phyloP scores from a whole-genome alignment of 2,329 filamentous ascomycete species.

The Penicillium capsulatum region DNA sequence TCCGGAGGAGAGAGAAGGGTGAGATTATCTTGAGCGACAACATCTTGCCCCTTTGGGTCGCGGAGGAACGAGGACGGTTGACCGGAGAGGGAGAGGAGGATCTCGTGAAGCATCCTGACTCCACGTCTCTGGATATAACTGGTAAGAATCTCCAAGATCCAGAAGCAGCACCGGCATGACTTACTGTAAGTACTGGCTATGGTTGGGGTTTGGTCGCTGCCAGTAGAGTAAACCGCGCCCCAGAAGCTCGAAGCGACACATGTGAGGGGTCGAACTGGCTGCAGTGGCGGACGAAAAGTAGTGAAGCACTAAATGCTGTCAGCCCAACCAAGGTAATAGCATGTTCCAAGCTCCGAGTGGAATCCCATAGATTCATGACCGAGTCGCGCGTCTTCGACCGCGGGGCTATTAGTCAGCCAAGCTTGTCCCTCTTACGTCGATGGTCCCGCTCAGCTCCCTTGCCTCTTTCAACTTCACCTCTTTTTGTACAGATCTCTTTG shows the following conservation, averaged over 20 bases:
- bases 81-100: slow-evolving; percentile 91
- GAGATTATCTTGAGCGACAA: slow-evolving; percentile 49
- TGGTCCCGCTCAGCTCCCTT: slow-evolving; percentile 17
- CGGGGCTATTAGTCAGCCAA: slow-evolving; percentile 18
- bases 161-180: slow-evolving; percentile 1
- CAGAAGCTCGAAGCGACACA: slow-evolving; percentile 47
- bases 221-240: slow-evolving; percentile 43
- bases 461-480: slow-evolving; percentile 10
- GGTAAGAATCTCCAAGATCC: background rate
- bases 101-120: slow-evolving; percentile 86
- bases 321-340: too few species aligned
- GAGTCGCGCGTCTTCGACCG: background rate
- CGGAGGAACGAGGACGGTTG: slow-evolving; percentile 85
- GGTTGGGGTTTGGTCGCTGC: slow-evolving; percentile 31
- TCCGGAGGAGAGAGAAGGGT: slow-evolving; percentile 69
- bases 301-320: too few species aligned
- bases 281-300: background rate
- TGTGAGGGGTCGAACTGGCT: slow-evolving; percentile 24
- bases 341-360: too few species aligned
- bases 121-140: slow-evolving; percentile 15
- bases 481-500: slow-evolving; percentile 6
- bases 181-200: slow-evolving; percentile 27
- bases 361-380: background rate
- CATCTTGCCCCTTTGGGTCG: slow-evolving; percentile 45
- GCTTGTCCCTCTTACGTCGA: slow-evolving; percentile 27